Percentiles rank a stretch among this genome's conserved stretches.
Evolutionary conservation across 2,329 filamentous ascomycete species (phyloP).

Genomic region (Phialemoniopsis sp.): DNA sequence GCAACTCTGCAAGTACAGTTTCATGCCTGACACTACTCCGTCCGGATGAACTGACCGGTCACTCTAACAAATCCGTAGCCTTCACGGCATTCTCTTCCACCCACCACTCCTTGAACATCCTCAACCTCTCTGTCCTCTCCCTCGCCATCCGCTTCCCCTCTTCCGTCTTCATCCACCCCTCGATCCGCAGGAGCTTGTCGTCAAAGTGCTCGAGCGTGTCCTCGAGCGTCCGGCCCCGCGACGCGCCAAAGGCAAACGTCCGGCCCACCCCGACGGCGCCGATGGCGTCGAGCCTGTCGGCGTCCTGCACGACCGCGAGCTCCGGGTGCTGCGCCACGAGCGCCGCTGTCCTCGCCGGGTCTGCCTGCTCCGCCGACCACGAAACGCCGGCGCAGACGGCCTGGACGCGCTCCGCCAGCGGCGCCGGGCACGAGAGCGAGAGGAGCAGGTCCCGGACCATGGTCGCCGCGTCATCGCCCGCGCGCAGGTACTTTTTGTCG

Average conservation of each 20-base stretch:
- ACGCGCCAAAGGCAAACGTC: constrained; percentile 74
- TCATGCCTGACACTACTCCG: too few relatives aligned
- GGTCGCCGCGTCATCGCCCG: constrained; percentile 51
- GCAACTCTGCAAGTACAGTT: too few relatives aligned
- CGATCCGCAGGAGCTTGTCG: constrained; percentile 67
- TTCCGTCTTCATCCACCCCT: constrained; percentile 60
- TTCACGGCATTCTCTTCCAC: constrained; percentile 36
- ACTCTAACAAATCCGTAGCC: too few relatives aligned
- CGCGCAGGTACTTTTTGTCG: constrained; percentile 73
- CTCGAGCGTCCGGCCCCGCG: constrained; percentile 44
- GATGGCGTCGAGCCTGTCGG: constrained; percentile 86
- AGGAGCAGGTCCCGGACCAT: constrained; percentile 52
- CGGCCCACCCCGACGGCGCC: constrained; percentile 82
- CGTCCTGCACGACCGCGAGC: constrained; percentile 84
- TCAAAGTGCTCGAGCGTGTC: constrained; percentile 71
- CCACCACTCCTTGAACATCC: constrained; percentile 55
- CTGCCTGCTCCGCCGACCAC: constrained; percentile 68
- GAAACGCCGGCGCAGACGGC: constrained; percentile 72
- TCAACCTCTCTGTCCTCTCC: constrained; percentile 48
- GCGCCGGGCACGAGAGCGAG: constrained; percentile 48
- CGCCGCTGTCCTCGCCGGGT: constrained; percentile 54
- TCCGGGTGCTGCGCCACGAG: constrained; percentile 68
- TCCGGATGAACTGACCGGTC: too few relatives aligned
- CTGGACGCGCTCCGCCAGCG: constrained; percentile 65
- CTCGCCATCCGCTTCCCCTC: constrained; percentile 48